phyloP scores from a whole-genome alignment of 2,329 filamentous ascomycete genomes.

The Chalara sp. region DNA sequence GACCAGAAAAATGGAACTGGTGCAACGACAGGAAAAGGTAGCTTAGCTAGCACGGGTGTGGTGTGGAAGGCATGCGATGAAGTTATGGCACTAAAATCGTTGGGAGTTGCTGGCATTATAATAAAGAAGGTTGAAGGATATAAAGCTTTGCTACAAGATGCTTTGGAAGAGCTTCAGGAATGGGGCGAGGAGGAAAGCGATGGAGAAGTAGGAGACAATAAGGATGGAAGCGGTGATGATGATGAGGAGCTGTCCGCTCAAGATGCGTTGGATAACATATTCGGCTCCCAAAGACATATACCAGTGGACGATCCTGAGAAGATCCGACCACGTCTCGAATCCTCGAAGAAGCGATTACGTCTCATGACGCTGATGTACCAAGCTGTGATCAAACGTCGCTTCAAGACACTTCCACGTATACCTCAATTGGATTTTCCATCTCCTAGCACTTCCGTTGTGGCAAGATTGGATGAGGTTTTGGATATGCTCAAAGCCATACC shows the following conservation, averaged over 20 bases:
- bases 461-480: constrained; percentile 50
- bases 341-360: constrained; percentile 56
- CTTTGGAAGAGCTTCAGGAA: constrained; percentile 78
- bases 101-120: constrained; percentile 65
- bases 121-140: constrained; percentile 67
- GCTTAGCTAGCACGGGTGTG: constrained; percentile 62
- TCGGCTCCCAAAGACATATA: constrained; percentile 54
- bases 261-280: constrained; percentile 60
- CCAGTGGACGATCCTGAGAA: constrained; percentile 56
- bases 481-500: constrained; percentile 52
- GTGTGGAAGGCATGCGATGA: constrained; percentile 81
- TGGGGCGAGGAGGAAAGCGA: constrained; percentile 72
- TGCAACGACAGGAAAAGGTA: constrained; percentile 37
- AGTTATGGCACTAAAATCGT: constrained; percentile 53
- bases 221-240: constrained; percentile 45
- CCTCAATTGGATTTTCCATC: constrained; percentile 31
- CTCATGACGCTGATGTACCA: constrained; percentile 63
- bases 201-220: constrained; percentile 47
- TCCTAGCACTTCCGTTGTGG: constrained; percentile 15
- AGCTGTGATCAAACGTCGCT: constrained; percentile 61
- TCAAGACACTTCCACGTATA: constrained; percentile 50
- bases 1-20: constrained; percentile 39
- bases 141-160: constrained; percentile 70
- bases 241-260: constrained; percentile 37
- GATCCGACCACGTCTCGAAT: constrained; percentile 59